phyloP scores from a whole-genome alignment of 1,284 basidiomycete genomes.

The Leccinum ponderosum region DNA sequence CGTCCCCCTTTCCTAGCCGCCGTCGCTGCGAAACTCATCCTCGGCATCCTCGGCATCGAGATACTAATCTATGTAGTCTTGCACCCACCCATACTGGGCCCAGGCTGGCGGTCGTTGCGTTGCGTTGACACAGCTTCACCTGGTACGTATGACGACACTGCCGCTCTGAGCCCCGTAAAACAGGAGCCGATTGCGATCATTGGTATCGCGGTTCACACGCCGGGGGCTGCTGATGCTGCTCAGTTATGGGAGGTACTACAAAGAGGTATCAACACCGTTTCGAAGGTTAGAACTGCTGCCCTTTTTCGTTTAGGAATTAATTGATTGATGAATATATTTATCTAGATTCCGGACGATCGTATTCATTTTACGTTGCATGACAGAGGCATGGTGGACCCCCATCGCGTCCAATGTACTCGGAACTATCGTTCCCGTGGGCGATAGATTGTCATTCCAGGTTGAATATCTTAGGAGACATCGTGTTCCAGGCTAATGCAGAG shows the following conservation, averaged over 20 bases:
- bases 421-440: slow-evolving; percentile 49
- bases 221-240: slow-evolving; percentile 48
- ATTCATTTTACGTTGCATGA: slow-evolving; percentile 50
- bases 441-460: slow-evolving; percentile 45
- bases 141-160: slow-evolving; percentile 7
- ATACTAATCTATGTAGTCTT: too few relatives aligned
- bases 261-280: slow-evolving; percentile 55
- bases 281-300: slow-evolving; percentile 45
- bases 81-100: background rate
- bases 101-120: slow-evolving; percentile 37
- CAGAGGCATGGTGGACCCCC: slow-evolving; percentile 38
- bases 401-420: slow-evolving; percentile 62
- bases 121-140: slow-evolving; percentile 34
- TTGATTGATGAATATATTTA: slow-evolving; percentile 1
- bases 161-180: slow-evolving; percentile 12
- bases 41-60: too few relatives aligned
- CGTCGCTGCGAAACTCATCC: too few relatives aligned
- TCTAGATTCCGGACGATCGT: slow-evolving; percentile 58
- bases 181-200: slow-evolving; percentile 66
- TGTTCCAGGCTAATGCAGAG: too few relatives aligned
- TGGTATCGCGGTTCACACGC: slow-evolving; percentile 69
- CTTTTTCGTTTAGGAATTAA: slow-evolving; percentile 1
- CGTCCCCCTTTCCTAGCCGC: too few relatives aligned
- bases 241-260: slow-evolving; percentile 62
- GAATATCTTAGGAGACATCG: slow-evolving; percentile 47